Base-by-base conservation (phyloP, 2,329 filamentous ascomycete species). In the Colletotrichum sp. region DNA sequence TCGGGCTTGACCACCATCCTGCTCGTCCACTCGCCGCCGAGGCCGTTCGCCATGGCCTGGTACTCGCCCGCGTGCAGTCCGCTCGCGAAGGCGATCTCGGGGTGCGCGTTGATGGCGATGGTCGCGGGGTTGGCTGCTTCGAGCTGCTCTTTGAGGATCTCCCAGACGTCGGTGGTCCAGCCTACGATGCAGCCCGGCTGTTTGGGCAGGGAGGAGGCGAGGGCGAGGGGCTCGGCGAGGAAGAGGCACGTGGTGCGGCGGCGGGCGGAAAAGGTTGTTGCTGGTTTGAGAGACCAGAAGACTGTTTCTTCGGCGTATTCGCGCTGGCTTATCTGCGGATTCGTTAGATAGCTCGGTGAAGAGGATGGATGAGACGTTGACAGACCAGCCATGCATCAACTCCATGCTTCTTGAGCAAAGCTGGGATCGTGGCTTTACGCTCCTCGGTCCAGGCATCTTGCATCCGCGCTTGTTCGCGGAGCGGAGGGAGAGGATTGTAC, bases 281-380 rank as follows among this genome's bases (percentile, higher is more conserved):
- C 85, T 25, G 82, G 80, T 77, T 89, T 89, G 39, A 90, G 83
- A 5, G 88, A 87, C 87, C 88, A 89, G 80, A 89, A 89, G 29
- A 87, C 85, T 0, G 88, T 89, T 72, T 90, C 88, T 78, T 90
- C 88, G 75, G 86, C 87, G 78, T 89, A 89, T 77, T 90, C 88
- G 66, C 86, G 86, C 80, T 90, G 87, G 82, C 86, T 88, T 78
- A 89, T 87, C 87, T 89, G 62, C 15, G 12, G 27, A 8, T 25
- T 5, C 32, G 65, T 70, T 13, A 74, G 52, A 25, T 4, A 8
- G 8, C 11, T 6, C 12, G 57, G 6, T 52, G 59, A 15, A 3
- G 12, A 30, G 29, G 15, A 13, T 65, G 71, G 12, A 39, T 2
- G 25, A 61, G 63, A 65, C 16, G 49, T 16, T 59, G 34, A 83